Evolutionary conservation across 768 basidiomycete genomes (phyloP).

Genomic region (Podaxis rugospora): DNA sequence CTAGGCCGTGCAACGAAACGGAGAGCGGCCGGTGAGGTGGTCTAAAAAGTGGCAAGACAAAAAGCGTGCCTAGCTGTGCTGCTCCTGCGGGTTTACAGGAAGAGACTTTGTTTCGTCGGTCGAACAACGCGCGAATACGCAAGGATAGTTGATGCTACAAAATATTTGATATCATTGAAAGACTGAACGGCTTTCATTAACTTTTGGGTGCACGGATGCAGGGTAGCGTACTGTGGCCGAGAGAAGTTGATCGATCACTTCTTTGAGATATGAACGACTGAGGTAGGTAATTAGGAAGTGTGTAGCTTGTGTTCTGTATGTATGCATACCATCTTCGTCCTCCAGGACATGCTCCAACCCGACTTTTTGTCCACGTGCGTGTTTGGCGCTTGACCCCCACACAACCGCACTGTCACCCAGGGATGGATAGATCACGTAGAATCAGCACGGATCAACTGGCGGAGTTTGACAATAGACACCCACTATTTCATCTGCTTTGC

Average conservation of each 20-base stretch:
- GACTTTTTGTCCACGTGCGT: conserved; percentile 93
- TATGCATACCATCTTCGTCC: conserved; percentile 77
- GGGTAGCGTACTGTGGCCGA: neutral
- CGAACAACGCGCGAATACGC: too few relatives aligned
- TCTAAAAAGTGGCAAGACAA: too few relatives aligned
- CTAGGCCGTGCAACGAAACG: too few relatives aligned
- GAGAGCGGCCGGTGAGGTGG: too few relatives aligned
- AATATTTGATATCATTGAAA: neutral
- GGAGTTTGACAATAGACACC: conserved; percentile 19
- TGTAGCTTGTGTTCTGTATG: conserved; percentile 30
- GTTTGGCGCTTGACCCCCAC: conserved; percentile 98
- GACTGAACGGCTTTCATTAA: too few relatives aligned
- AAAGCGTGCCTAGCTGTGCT: too few relatives aligned
- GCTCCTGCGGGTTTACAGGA: too few relatives aligned
- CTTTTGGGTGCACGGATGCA: neutral
- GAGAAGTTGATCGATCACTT: conserved; percentile 25
- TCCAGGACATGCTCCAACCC: conserved; percentile 83
- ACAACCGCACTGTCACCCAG: conserved; percentile 64
- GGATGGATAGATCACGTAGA: neutral
- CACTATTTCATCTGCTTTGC: conserved; percentile 97
- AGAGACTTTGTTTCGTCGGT: too few relatives aligned
- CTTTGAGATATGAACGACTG: conserved; percentile 32
- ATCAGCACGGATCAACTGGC: neutral
- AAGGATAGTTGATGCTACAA: neutral
- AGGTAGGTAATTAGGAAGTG: neutral